phyloP scores from a whole-genome alignment of 2,329 filamentous ascomycete genomes.

The Arthrobotrys conoides region DNA sequence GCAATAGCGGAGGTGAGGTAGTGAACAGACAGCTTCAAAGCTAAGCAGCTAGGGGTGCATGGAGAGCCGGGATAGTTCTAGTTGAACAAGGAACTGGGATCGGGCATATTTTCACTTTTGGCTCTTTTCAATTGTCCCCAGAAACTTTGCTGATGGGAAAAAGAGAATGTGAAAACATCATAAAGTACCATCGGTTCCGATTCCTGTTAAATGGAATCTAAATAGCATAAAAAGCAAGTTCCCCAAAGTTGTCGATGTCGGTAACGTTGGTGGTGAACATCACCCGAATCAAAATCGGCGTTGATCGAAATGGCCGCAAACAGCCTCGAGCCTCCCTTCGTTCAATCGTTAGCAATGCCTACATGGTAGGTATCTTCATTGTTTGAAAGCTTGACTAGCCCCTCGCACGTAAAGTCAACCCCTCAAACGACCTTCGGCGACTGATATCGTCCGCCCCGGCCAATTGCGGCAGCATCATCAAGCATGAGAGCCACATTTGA shows the following conservation, averaged over 20 bases:
- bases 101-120: constrained; percentile 61
- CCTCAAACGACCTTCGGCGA: constrained; percentile 55
- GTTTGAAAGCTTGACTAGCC: constrained; percentile 48
- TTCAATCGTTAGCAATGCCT: constrained; percentile 9
- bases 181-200: neutral
- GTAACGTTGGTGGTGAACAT: constrained; percentile 5
- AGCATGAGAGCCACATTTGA: constrained; percentile 57
- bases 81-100: constrained; percentile 60
- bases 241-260: constrained; percentile 19
- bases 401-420: constrained; percentile 42
- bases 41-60: constrained; percentile 59
- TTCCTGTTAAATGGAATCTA: constrained; percentile 1
- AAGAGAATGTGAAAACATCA: constrained; percentile 19
- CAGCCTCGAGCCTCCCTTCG: constrained; percentile 10
- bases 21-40: constrained; percentile 56
- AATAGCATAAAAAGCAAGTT: constrained; percentile 28
- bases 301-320: constrained; percentile 29
- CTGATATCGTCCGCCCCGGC: constrained; percentile 57
- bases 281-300: constrained; percentile 20
- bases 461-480: constrained; percentile 54
- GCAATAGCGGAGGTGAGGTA: constrained; percentile 54
- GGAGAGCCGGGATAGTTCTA: constrained; percentile 54
- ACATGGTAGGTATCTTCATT: constrained; percentile 15
- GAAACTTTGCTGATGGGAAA: constrained; percentile 15
- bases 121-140: constrained; percentile 35